phyloP scores from a whole-genome alignment of 257 asterid species.

The Echites panduratus region DNA sequence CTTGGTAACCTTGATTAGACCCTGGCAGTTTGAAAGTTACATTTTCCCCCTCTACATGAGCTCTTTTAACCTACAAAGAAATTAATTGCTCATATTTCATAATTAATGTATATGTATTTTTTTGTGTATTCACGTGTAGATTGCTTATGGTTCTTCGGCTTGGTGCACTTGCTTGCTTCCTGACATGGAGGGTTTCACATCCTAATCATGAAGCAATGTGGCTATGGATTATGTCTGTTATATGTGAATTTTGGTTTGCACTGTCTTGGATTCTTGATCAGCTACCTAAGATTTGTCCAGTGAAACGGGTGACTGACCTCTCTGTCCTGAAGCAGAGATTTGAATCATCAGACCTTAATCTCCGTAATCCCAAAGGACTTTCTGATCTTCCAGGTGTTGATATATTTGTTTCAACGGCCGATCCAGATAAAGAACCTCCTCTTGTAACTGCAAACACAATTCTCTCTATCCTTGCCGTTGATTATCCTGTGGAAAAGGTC shows the following conservation, averaged over 20 bases:
- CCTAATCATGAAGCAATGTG: conserved; percentile 87
- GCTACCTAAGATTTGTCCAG: conserved; percentile 85
- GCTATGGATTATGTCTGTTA: conserved; percentile 86
- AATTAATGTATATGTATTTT: conserved; percentile 5
- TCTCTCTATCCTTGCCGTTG: conserved; percentile 80
- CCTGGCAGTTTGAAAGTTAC: not conserved
- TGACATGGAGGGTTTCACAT: conserved; percentile 76
- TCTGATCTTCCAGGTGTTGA: conserved; percentile 90
- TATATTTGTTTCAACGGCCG: conserved; percentile 84
- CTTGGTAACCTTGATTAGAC: not conserved
- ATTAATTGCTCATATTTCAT: not conserved
- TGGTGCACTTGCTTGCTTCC: conserved; percentile 64
- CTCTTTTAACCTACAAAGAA: not conserved
- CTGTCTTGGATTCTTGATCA: conserved; percentile 91
- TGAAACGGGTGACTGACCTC: conserved; percentile 69
- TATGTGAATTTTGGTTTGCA: conserved; percentile 93
- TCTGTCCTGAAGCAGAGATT: conserved; percentile 63
- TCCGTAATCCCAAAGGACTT: conserved; percentile 63
- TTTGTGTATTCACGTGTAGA: conserved; percentile 32
- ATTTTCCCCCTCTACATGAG: too few species aligned
- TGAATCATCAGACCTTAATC: conserved; percentile 71
- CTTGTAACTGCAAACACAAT: conserved; percentile 88
- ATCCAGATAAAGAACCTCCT: conserved; percentile 78
- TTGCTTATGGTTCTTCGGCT: conserved; percentile 71
- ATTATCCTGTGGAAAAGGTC: conserved; percentile 78